A percentile compares a stretch with the other conserved stretches of the same genome.
Evolutionary conservation across 257 asterid species (phyloP).

Genomic region (Solanum sitiens): DNA sequence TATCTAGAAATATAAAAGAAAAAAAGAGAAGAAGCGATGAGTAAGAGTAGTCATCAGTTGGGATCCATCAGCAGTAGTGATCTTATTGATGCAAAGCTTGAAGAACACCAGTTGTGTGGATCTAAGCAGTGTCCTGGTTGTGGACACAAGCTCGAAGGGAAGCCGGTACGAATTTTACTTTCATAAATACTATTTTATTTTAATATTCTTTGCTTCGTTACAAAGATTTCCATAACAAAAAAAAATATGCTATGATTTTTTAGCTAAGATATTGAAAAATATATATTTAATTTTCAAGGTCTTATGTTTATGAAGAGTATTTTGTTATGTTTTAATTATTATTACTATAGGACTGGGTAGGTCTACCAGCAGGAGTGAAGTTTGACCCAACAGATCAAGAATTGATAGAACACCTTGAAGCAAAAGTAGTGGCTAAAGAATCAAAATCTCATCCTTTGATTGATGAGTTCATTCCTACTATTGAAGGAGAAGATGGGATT

Average conservation of each 20-base stretch:
- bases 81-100: slow-evolving; percentile 94
- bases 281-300: neutral
- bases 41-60: slow-evolving; percentile 39
- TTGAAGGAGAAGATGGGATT: slow-evolving; percentile 69
- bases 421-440: slow-evolving; percentile 68
- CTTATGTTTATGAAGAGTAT: neutral
- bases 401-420: slow-evolving; percentile 93
- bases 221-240: slow-evolving; percentile 1
- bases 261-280: neutral
- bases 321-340: neutral
- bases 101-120: slow-evolving; percentile 92
- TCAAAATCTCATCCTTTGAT: slow-evolving; percentile 94
- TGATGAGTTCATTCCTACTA: slow-evolving; percentile 59
- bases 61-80: slow-evolving; percentile 72
- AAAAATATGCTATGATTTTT: neutral
- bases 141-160: slow-evolving; percentile 89
- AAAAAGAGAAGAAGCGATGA: slow-evolving; percentile 19
- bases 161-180: slow-evolving; percentile 46
- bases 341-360: slow-evolving; percentile 76
- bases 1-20: neutral
- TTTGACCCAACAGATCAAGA: slow-evolving; percentile 99
- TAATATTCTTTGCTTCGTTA: slow-evolving; percentile 37
- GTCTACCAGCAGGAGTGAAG: slow-evolving; percentile 97
- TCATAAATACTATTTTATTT: neutral
- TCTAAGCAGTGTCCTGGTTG: slow-evolving; percentile 95